A percentile compares a stretch with the other conserved stretches of the same genome.
phyloP scores from a whole-genome alignment of 306 rosid genomes.

The Pueraria montana region DNA sequence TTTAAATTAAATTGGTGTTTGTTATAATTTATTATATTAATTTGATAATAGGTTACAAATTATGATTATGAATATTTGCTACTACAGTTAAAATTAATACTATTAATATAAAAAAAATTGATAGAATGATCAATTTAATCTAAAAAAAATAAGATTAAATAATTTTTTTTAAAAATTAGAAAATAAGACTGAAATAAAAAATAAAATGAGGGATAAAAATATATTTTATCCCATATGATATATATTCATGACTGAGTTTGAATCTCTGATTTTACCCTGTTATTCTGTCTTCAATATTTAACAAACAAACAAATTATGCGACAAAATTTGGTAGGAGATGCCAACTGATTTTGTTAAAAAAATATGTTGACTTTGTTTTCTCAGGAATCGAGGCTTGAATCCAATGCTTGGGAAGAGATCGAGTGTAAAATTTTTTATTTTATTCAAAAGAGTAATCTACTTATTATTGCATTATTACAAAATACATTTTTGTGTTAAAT shows the following conservation, averaged over 20 bases:
- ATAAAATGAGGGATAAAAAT: no score
- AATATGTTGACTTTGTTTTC: slow-evolving; percentile 29
- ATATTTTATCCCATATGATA: neutral
- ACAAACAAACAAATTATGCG: neutral
- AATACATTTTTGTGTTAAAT: neutral
- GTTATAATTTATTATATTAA: neutral
- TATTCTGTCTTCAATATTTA: neutral
- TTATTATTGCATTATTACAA: no score
- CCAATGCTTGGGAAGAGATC: slow-evolving; percentile 30
- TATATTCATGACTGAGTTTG: neutral
- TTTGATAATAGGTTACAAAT: no score
- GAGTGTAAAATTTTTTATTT: neutral
- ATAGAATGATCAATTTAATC: no score
- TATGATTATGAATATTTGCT: neutral
- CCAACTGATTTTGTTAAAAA: neutral
- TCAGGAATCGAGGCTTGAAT: slow-evolving; percentile 24
- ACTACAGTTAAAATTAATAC: no score
- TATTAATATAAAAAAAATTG: neutral
- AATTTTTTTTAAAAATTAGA: no score
- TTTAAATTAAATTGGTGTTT: neutral
- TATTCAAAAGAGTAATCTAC: neutral
- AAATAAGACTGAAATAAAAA: no score
- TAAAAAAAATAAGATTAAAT: no score
- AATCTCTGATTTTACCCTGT: slow-evolving; percentile 3
- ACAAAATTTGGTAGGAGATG: slow-evolving; percentile 20